Conservation (phyloP, 2,329 filamentous ascomycete species). For the Epichloe gansuensis region DNA sequence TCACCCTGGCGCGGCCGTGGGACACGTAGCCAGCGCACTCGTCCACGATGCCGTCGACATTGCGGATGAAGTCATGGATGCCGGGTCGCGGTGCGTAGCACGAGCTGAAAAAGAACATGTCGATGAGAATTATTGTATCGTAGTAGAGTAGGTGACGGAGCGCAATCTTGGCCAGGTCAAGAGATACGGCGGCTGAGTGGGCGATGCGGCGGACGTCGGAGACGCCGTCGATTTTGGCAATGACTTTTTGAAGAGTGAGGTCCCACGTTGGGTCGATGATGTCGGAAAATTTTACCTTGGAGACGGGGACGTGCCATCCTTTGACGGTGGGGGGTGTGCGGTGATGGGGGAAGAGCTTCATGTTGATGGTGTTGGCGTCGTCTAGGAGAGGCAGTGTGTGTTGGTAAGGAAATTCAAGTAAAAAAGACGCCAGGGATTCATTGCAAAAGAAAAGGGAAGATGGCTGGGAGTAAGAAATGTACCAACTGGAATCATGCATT, state of each 20-base stretch:
- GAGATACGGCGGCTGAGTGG: slow-evolving; percentile 69
- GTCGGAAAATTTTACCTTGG: slow-evolving; percentile 50
- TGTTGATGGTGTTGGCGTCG: slow-evolving; percentile 86
- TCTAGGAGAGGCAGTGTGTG: slow-evolving; percentile 36
- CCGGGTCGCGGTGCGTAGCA: slow-evolving; percentile 75
- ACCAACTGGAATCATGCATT: slow-evolving; percentile 97
- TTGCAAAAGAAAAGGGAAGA: neutral
- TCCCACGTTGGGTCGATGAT: slow-evolving; percentile 60
- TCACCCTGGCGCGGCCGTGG: slow-evolving; percentile 28
- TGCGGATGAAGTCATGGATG: slow-evolving; percentile 66
- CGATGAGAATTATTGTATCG: slow-evolving; percentile 76
- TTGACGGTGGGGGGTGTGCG: slow-evolving; percentile 63
- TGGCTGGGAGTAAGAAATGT: slow-evolving; percentile 18
- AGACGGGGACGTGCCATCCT: slow-evolving; percentile 82
- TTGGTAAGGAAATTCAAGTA: neutral
- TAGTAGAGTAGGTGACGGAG: slow-evolving; percentile 88
- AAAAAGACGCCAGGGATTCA: neutral
- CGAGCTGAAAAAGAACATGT: slow-evolving; percentile 88
- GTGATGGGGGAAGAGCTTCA: slow-evolving; percentile 85
- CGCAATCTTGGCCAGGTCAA: slow-evolving; percentile 74
- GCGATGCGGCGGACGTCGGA: slow-evolving; percentile 82
- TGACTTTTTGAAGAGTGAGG: slow-evolving; percentile 64
- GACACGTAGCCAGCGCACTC: slow-evolving; percentile 83
- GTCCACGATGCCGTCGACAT: slow-evolving; percentile 61
- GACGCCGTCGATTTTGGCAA: slow-evolving; percentile 80